Evolutionary conservation across 345 rosid species (phyloP), one percentile per base, ranked within the genome.

Genomic region (Dimocarpus longan): DNA sequence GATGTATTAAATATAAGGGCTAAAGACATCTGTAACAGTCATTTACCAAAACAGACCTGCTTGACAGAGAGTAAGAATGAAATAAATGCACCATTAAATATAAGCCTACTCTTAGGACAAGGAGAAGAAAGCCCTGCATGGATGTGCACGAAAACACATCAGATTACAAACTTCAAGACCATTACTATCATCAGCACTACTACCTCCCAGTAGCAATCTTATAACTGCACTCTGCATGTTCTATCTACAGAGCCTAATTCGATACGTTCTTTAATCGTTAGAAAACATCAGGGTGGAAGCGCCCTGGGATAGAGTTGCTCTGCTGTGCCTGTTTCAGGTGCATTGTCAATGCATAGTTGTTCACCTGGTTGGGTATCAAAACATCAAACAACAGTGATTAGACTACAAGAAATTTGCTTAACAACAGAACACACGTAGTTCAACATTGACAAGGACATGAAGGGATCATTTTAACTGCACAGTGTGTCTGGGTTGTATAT

Each of bases 221-320:
- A 12, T 42, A 69, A 22, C 32, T 11, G 70, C 43, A 63, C 48
- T 50, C 11, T 48, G 1, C 66, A 66, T 50, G 66, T 65, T 48
- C 26, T 28, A 65, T 75, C 78, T 43, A 46, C 77, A 40, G 24
- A 56, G 80, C 66, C 66, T 16, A 69, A 32, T 32, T 32, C 28
- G 71, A 68, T 42, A 60, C 19, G 15, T 68, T 69, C 5, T 59
- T 18, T 22, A 42, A 56, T 28, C 12, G 56, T 80, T 87, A 93
- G 86, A 91, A 93, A 73, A 93, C 91, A 75, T 93, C 98, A 0
- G 98, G 98, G 83, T 89, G 87, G 85, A 89, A 93, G 56, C 93
- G 85, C 11, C 98, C 98, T 0, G 94, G 82, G 72, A 86, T 86
- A 7, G 89, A 86, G 64, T 77, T 84, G 63, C 79, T 84, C 79